Base-by-base conservation (phyloP, 495 filamentous ascomycete species). In the Xylaria scruposa region DNA sequence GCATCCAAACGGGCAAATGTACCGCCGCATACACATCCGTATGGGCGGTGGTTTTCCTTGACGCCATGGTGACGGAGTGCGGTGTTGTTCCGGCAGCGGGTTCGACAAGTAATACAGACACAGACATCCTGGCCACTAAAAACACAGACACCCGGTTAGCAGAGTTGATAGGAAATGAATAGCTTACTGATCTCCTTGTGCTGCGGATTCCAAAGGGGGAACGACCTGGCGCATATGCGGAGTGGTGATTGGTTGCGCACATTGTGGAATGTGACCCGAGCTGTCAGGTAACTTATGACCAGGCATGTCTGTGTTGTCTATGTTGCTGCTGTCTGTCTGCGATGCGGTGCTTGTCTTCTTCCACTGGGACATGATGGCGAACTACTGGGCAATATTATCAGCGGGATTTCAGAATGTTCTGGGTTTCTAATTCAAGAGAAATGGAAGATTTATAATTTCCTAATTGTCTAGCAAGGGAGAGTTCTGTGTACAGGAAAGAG, bases 1-100 rank as follows among this genome's bases (percentile, higher is more conserved):
- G 54, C 76, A 58, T 81, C 75, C 3, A 72, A 38, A 26, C 77
- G 62, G 10, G 71, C 58, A 61, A 76, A 81, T 9, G 56, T 49
- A 47, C 64, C 47, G 5, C 67, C 75, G 44, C 78, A 80, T 5
- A 60, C 38, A 26, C 75, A 77, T n/a, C 53, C 70, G 46, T 71
- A 75, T 33, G 72, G 73, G 19, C 38, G 42, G 42, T 75, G 73
- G 38, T 60, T 38, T n/a, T 44, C 10, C 36, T 69, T 26, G 26
- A 56, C 65, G 38, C 68, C 72, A 42, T 76, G 74, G 21, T 68
- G 13, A 21, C 67, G 68, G 9, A 76, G 64, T 4, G 60, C 38
- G 13, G 68, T 63, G n/a, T 76, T 74, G 19, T 63, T 65, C 31
- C 4, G 10, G 44, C 49, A 68, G 31, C 4, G n/a, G 21, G n/a